Percentiles rank a stretch among this genome's conserved stretches.
Evolutionary conservation across 2,329 filamentous ascomycete species (phyloP).

Genomic region (Fusarium fracticaudum): DNA sequence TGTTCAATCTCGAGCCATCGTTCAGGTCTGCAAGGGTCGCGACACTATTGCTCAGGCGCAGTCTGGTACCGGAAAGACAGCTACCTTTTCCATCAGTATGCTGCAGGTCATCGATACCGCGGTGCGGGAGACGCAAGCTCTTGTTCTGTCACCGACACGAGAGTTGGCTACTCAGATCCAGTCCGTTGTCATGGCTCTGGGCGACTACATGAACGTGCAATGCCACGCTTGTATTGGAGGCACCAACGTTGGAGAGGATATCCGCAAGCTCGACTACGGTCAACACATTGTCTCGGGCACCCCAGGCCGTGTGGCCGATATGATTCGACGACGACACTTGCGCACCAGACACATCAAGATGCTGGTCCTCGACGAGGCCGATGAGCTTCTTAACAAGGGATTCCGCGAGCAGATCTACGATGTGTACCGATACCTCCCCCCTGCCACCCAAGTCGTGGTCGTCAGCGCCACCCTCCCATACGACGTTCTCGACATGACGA

Average conservation of each 20-base stretch:
- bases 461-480: constrained; percentile 96
- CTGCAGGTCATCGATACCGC: constrained; percentile 95
- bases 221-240: constrained; percentile 99
- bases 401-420: constrained; percentile 99
- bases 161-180: constrained; percentile 98
- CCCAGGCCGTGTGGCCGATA: constrained; percentile 85
- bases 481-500: constrained; percentile 98
- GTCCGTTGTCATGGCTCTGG: constrained; percentile 98
- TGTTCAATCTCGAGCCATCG: constrained; percentile 96
- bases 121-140: constrained; percentile 90
- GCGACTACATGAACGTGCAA: constrained; percentile 99
- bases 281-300: constrained; percentile 98
- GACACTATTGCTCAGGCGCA: constrained; percentile 99
- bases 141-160: constrained; percentile 94
- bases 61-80: constrained; percentile 96
- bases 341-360: constrained; percentile 72
- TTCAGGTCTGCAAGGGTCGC: constrained; percentile 98
- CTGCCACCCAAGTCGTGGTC: constrained; percentile 97
- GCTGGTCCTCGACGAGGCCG: constrained; percentile 69
- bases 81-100: constrained; percentile 95
- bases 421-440: constrained; percentile 95
- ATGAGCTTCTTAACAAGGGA: constrained; percentile 83
- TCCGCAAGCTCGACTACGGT: constrained; percentile 95
- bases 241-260: constrained; percentile 97
- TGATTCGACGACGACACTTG: constrained; percentile 67